Evolutionary conservation across 1,284 basidiomycete genomes (phyloP).

Genomic region (Gymnopus androsaceus): DNA sequence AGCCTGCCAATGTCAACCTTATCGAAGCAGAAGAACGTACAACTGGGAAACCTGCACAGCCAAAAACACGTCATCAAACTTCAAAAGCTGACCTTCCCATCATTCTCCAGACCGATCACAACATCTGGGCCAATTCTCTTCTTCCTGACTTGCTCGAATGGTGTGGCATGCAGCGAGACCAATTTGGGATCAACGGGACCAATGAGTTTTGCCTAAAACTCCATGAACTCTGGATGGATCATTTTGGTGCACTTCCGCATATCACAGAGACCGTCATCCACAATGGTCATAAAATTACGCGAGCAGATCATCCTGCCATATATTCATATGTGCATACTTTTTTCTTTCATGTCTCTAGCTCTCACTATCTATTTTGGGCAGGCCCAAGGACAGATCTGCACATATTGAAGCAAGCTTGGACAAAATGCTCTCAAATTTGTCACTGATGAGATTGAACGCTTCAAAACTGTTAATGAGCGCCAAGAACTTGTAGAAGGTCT

Average conservation of each 20-base stretch:
- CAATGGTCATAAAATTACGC: background rate
- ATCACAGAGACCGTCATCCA: background rate
- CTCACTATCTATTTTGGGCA: background rate
- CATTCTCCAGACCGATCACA: background rate
- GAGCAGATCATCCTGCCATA: constrained; percentile 2
- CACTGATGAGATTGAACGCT: background rate
- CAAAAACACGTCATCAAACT: background rate
- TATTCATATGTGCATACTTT: background rate
- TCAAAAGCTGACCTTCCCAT: background rate
- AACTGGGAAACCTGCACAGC: background rate
- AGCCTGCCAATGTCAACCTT: background rate
- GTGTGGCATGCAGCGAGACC: background rate
- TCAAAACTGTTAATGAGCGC: background rate
- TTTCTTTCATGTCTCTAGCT: background rate
- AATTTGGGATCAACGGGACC: background rate
- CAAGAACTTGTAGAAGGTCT: background rate
- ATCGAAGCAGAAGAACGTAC: constrained; percentile 1
- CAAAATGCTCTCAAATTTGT: background rate
- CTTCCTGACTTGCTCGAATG: background rate
- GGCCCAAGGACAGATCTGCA: background rate
- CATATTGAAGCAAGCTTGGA: constrained; percentile 2
- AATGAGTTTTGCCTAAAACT: background rate
- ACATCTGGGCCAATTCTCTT: constrained; percentile 6
- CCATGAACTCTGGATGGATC: background rate
- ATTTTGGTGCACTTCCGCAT: background rate